Conservation (phyloP, 2,329 filamentous ascomycete genomes). For the Fusarium nurragi region DNA sequence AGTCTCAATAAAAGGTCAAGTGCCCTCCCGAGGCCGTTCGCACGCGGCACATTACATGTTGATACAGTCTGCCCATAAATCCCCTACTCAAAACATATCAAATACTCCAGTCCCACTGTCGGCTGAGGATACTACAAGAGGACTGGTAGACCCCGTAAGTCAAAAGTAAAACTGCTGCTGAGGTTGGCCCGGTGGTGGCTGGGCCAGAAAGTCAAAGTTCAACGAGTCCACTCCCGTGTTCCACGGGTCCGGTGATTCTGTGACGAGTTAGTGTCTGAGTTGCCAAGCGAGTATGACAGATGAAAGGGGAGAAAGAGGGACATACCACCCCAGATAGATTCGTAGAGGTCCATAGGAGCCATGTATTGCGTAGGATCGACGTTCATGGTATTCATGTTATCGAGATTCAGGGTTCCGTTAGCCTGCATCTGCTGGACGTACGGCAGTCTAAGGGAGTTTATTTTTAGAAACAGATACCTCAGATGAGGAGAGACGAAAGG, state of each 20-base stretch:
- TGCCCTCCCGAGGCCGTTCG: slow-evolving; percentile 8
- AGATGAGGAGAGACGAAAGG: background rate
- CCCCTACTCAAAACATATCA: background rate
- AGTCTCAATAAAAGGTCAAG: slow-evolving; percentile 17
- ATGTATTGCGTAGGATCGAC: slow-evolving; percentile 68
- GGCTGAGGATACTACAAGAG: background rate
- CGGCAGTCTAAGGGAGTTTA: slow-evolving; percentile 45
- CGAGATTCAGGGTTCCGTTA: slow-evolving; percentile 48
- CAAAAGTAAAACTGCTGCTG: slow-evolving; percentile 68
- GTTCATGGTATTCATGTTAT: slow-evolving; percentile 60
- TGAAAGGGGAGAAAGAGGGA: slow-evolving; percentile 23
- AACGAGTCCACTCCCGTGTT: slow-evolving; percentile 65
- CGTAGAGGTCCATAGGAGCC: slow-evolving; percentile 74
- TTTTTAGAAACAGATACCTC: slow-evolving; percentile 25
- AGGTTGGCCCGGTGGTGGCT: slow-evolving; percentile 67
- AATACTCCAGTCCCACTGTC: background rate
- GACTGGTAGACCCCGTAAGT: background rate
- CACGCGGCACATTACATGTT: slow-evolving; percentile 11
- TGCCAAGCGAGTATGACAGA: background rate
- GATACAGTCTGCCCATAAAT: slow-evolving; percentile 12
- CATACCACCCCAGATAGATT: slow-evolving; percentile 74
- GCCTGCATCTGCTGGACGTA: slow-evolving; percentile 52
- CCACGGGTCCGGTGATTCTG: slow-evolving; percentile 69
- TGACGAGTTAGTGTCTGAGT: slow-evolving; percentile 26
- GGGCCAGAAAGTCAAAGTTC: slow-evolving; percentile 69